Base-by-base conservation (phyloP, 352 stramenopile genomes). In the Elongisporangium undulatum region DNA sequence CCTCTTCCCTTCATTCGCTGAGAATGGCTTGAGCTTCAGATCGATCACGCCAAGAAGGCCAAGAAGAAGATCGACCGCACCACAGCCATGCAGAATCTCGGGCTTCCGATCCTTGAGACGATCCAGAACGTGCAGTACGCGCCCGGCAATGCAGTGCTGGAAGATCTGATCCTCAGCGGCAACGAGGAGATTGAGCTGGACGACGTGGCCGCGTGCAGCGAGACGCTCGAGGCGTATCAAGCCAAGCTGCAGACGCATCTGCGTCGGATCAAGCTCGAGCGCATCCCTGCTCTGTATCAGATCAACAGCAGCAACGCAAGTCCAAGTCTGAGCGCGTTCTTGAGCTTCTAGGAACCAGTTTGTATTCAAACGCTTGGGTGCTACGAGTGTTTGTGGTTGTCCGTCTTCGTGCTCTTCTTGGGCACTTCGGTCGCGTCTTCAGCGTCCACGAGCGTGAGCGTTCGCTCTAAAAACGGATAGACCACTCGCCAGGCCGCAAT, bases 51-150 rank as follows among this genome's bases (percentile, higher is more conserved):
- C 48, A 94, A 94, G 63, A 94, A 91, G 62, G 73, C 79, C 39
- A 92, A 89, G 59, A 91, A 92, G 72, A 92, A 93, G 53, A 72
- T 88, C 34, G 79, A 93, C 52, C 77, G 79, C 4, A 49, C 63
- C 7, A 69, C 72, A 3, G 71, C 67, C 13, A 79, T 92, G 57
- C 54, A 69, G 48, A 72, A 82, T 17, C 63, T 92, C 0, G 77
- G 85, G 4, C 63, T 95, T 8, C 75, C 80, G 6, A 63, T 83
- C 5, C 65, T 90, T 3, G 77, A 91, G 53, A 77, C 53, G 8
- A 52, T 85, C 17, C 67, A 89, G 48, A 77, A 77, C 8, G 67
- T 87, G 2, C 70, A 79, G 55, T 87, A 78, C 58, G 81, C 78
- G 4, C 53, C 68, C 15, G 84, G 84, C 10, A 93, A 90, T 49